Conservation (phyloP, 768 basidiomycete genomes). For the Clitopilus hobsonii region DNA sequence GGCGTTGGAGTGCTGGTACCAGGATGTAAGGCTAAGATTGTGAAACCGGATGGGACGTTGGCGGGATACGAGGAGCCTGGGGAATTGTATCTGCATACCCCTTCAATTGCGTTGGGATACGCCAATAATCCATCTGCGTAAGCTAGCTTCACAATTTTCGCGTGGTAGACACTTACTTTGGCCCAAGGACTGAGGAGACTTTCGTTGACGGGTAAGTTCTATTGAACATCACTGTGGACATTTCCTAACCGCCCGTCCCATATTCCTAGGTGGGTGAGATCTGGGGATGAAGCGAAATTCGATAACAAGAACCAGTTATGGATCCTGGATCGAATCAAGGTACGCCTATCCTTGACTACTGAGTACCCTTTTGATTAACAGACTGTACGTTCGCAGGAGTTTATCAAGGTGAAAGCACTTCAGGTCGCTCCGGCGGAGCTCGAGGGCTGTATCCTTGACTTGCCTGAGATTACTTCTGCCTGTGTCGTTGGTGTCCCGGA, state of each 20-base stretch:
- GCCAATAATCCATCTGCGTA: conserved; percentile 60
- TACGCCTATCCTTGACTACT: conserved; percentile 11
- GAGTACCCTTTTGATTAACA: background rate
- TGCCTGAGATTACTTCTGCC: conserved; percentile 53
- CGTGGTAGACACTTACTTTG: background rate
- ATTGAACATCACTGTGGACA: too few relatives aligned
- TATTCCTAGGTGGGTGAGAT: conserved; percentile 55
- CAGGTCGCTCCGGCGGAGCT: conserved; percentile 75
- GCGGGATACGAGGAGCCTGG: conserved; percentile 55
- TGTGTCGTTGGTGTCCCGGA: conserved; percentile 67
- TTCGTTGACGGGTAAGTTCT: conserved; percentile 55
- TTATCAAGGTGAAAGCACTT: conserved; percentile 53
- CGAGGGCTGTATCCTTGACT: conserved; percentile 59
- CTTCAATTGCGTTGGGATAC: conserved; percentile 54
- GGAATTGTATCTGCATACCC: conserved; percentile 51
- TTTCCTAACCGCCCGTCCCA: background rate
- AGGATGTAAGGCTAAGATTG: conserved; percentile 47
- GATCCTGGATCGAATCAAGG: conserved; percentile 63
- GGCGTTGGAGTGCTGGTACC: conserved; percentile 53
- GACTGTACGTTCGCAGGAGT: background rate
- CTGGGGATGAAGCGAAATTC: conserved; percentile 62
- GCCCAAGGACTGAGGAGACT: conserved; percentile 56
- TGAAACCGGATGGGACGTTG: conserved; percentile 53
- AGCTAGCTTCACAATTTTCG: conserved; percentile 17
- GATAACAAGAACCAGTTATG: conserved; percentile 50